These are phyloP conservation scores for Fusarium chaquense DNA, from an alignment of 2,329 filamentous ascomycete genomes.

Conservation along the genomic window DNA sequence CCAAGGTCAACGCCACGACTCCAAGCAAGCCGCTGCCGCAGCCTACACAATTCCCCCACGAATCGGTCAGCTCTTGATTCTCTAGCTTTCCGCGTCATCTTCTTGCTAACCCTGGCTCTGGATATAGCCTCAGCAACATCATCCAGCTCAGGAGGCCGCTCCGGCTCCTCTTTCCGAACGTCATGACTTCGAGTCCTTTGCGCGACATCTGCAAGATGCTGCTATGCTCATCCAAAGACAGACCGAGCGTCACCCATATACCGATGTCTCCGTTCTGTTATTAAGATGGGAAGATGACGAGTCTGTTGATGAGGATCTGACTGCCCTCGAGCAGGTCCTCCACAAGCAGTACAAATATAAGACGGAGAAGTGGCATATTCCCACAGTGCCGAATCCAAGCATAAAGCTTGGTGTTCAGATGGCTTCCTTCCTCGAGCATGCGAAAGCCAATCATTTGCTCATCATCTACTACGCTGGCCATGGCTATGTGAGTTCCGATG, in stretches of 20 bases:
- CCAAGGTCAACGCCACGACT: conserved; percentile 54
- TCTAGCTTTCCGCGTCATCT: conserved; percentile 27
- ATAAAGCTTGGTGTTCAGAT: conserved; percentile 72
- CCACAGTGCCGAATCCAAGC: conserved; percentile 68
- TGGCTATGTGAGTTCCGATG: conserved; percentile 68
- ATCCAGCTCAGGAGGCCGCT: conserved; percentile 56
- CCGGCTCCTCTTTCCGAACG: conserved; percentile 59
- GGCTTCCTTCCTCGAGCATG: conserved; percentile 69
- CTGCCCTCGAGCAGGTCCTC: conserved; percentile 67
- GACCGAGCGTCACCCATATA: conserved; percentile 69
- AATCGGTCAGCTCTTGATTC: conserved; percentile 51
- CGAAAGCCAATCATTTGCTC: conserved; percentile 68
- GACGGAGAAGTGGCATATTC: conserved; percentile 72
- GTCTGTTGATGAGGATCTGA: conserved; percentile 65
- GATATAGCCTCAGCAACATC: conserved; percentile 50
- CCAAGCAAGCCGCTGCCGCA: conserved; percentile 49
- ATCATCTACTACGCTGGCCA: conserved; percentile 75
- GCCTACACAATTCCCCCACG: conserved; percentile 51
- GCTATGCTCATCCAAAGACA: conserved; percentile 75
- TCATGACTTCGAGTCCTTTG: conserved; percentile 75
- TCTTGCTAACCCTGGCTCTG: conserved; percentile 40
- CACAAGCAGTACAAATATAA: conserved; percentile 71
- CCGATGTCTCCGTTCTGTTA: conserved; percentile 69
- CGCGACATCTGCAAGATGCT: conserved; percentile 75
- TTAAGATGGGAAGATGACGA: conserved; percentile 73